Percentiles rank a stretch among this genome's conserved stretches.
These are phyloP conservation scores for Hysterium pulicare DNA, from an alignment of 2,329 filamentous ascomycete genomes.

Conservation along the genomic window DNA sequence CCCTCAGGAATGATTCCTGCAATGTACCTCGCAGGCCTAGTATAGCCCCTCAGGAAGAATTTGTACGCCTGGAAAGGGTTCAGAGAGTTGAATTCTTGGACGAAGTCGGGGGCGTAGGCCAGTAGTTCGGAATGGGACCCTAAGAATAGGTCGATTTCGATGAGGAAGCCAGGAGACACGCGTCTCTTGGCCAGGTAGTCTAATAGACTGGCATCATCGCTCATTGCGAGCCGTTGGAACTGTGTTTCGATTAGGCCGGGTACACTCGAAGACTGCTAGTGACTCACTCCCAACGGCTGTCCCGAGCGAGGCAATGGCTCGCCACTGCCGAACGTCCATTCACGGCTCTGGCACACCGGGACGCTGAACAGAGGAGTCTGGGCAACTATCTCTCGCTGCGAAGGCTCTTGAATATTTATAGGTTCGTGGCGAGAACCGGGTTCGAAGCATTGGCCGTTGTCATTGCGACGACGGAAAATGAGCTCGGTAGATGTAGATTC, in stretches of 20 bases:
- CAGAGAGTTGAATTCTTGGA: slow-evolving; percentile 12
- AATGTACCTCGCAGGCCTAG: slow-evolving; percentile 22
- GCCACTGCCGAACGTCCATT: not conserved
- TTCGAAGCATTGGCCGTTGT: too few relatives aligned
- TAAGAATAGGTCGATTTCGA: slow-evolving; percentile 24
- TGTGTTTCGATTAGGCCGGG: not conserved
- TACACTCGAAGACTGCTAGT: not conserved
- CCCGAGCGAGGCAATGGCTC: not conserved
- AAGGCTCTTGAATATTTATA: too few relatives aligned
- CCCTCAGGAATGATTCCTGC: slow-evolving; percentile 15
- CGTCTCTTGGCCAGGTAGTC: slow-evolving; percentile 15
- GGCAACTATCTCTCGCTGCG: too few relatives aligned
- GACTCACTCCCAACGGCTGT: not conserved
- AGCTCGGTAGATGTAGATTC: not conserved
- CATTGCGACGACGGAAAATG: too few relatives aligned
- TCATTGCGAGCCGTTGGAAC: not conserved
- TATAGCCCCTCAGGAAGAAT: slow-evolving; percentile 26
- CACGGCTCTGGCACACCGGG: too few relatives aligned
- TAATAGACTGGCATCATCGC: not conserved
- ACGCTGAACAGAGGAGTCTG: too few relatives aligned
- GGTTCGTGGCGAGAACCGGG: too few relatives aligned
- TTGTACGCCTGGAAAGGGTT: slow-evolving; percentile 20
- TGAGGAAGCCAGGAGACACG: slow-evolving; percentile 19
- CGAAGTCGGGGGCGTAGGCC: slow-evolving; percentile 10
- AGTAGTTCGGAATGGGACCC: slow-evolving; percentile 18